Evolutionary conservation across 768 basidiomycete genomes (phyloP).

Genomic region (Paxillus ammoniavirescens): DNA sequence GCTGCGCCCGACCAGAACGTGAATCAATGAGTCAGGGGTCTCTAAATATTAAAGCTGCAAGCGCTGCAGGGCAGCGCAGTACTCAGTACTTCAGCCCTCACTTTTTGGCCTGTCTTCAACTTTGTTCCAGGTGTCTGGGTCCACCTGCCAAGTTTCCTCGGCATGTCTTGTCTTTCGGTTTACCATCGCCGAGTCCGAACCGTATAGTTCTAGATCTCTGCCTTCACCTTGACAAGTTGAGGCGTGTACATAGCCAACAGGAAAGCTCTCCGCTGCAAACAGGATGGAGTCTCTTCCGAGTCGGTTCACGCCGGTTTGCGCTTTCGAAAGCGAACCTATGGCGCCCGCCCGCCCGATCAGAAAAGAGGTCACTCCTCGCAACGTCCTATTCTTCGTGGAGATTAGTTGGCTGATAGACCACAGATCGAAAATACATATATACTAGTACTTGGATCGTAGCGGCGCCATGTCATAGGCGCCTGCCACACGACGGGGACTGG

Average conservation of each 20-base stretch:
- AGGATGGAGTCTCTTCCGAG: slow-evolving; percentile 45
- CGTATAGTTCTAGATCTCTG: background rate
- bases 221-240: no score
- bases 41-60: no score
- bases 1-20: no score
- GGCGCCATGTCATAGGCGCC: no score
- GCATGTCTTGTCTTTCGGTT: slow-evolving; percentile 66
- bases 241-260: no score
- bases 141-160: slow-evolving; percentile 59
- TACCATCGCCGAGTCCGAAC: slow-evolving; percentile 53
- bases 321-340: slow-evolving; percentile 52
- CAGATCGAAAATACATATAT: no score
- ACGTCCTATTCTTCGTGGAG: slow-evolving; percentile 42
- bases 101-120: slow-evolving; percentile 20
- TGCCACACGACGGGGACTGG: no score
- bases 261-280: background rate
- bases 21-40: no score
- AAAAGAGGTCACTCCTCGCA: slow-evolving; percentile 33
- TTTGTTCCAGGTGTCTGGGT: slow-evolving; percentile 58
- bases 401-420: slow-evolving; percentile 11
- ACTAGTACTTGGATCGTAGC: no score
- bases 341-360: slow-evolving; percentile 44
- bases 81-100: no score
- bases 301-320: slow-evolving; percentile 49
- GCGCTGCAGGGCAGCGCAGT: no score